Percentiles rank a stretch among this genome's conserved stretches.
These are phyloP conservation scores for Aspergillus spinulosporus DNA, from an alignment of 2,329 filamentous ascomycete genomes.

Conservation along the genomic window DNA sequence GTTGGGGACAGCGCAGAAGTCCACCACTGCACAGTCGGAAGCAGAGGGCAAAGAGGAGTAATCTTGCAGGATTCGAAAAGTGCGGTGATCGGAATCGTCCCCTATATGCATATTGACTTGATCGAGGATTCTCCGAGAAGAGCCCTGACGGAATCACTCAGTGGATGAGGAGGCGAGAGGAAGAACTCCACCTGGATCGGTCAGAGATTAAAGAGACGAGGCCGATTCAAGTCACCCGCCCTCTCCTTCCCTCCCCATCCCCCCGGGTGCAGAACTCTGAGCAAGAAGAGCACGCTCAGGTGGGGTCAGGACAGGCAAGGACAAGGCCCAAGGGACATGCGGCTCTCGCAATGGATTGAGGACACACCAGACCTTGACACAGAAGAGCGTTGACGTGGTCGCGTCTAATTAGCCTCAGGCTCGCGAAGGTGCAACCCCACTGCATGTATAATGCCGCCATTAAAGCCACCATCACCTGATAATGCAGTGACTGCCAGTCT, in stretches of 20 bases:
- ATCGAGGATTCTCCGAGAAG: slow-evolving; percentile 11
- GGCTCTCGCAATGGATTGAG: slow-evolving; percentile 19
- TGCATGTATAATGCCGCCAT: background rate
- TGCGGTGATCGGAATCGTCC: slow-evolving; percentile 22
- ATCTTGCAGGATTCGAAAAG: slow-evolving; percentile 15
- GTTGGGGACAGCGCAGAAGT: slow-evolving; percentile 20
- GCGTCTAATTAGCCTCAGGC: slow-evolving; percentile 26
- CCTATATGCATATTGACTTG: slow-evolving; percentile 19
- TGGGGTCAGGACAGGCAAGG: slow-evolving; percentile 18
- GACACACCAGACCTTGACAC: slow-evolving; percentile 16
- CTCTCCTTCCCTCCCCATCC: background rate
- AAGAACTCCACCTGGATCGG: slow-evolving; percentile 6
- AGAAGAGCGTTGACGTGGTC: slow-evolving; percentile 31
- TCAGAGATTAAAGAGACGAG: slow-evolving; percentile 4
- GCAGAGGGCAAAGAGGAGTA: slow-evolving; percentile 7
- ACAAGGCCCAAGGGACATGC: slow-evolving; percentile 12
- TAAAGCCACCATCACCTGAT: slow-evolving; percentile 6
- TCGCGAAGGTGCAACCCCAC: slow-evolving; percentile 15
- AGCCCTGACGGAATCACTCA: background rate
- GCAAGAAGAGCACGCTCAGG: slow-evolving; percentile 12
- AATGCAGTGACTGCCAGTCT: background rate
- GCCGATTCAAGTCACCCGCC: slow-evolving; percentile 12
- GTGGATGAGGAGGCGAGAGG: background rate
- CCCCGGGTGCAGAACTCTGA: slow-evolving; percentile 8
- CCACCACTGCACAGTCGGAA: slow-evolving; percentile 13